Percentiles rank a stretch among this genome's conserved stretches.
These are phyloP conservation scores for Fusarium sp. DNA, from an alignment of 2,329 filamentous ascomycete genomes.

Conservation along the genomic window DNA sequence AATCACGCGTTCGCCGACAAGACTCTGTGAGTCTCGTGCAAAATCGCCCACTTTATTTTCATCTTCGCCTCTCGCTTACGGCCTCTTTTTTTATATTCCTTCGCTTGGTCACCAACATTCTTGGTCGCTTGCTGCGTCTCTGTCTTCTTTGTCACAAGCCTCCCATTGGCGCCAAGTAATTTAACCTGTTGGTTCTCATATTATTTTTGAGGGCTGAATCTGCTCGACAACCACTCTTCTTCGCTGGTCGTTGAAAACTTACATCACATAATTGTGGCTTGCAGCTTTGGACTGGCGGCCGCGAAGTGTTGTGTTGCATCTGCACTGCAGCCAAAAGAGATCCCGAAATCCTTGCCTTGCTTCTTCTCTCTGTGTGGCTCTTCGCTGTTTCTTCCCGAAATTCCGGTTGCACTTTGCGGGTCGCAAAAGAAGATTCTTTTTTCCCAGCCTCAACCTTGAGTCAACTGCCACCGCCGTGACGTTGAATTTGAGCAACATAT, in stretches of 20 bases:
- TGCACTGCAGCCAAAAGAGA: constrained; percentile 23
- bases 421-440: not conserved
- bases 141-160: not conserved
- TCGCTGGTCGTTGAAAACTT: constrained; percentile 35
- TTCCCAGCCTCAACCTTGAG: not conserved
- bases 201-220: not conserved
- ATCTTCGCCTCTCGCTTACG: constrained; percentile 31
- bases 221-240: constrained; percentile 13
- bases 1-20: constrained; percentile 9
- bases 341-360: constrained; percentile 19
- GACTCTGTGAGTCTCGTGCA: constrained; percentile 34
- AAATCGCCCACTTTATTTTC: constrained; percentile 19
- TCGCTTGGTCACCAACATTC: not conserved
- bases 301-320: constrained; percentile 25
- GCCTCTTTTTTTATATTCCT: constrained; percentile 6
- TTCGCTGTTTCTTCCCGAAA: constrained; percentile 7
- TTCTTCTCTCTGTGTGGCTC: constrained; percentile 4
- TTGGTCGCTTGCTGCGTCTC: not conserved
- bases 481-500: not conserved
- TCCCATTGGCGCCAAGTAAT: constrained; percentile 9
- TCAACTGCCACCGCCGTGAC: not conserved
- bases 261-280: constrained; percentile 33
- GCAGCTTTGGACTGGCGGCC: constrained; percentile 23
- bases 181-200: not conserved
- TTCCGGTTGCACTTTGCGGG: not conserved